Base-by-base conservation (phyloP, 352 stramenopile species). In the Phytophthora ramorum region DNA sequence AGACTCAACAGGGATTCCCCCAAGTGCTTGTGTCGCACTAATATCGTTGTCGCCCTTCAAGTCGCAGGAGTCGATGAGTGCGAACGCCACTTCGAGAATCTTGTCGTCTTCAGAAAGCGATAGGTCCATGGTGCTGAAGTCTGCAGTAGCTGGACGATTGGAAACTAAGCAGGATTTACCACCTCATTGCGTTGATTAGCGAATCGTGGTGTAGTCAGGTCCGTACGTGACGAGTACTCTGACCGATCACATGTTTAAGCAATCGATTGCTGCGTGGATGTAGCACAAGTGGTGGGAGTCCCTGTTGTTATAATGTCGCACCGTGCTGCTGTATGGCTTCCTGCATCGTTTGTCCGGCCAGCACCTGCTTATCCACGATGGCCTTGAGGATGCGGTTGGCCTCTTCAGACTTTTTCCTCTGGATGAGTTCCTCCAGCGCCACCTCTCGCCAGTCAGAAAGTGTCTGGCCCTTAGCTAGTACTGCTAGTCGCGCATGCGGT, bases 371-470 rank as follows among this genome's bases (percentile, higher is more conserved):
- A 34, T 44, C 19, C 20, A 68, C 17, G 16, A 52, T 61, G 1
- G 17, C 13, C 32, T 58, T 57, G 22, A 68, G 50, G 8, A 55
- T 17, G 7, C 51, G 41, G 24, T 68, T 68, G 51, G 34, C 22
- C 16, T 63, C 60, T 48, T 68, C 60, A 1, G 50, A 48, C 22
- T 68, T 68, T 24, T 57, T 51, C 43, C 60, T 51, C 12, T 68
- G 51, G 9, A 52, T 30, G 10, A 57, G 63, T 44, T 62, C 60
- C 3, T 47, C 20, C 35, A 63, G 9, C 20, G 60, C 60, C 9
- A 47, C 19, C 22, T 59, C 48, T 35, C 22, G 37, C 58, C 58
- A 66, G 7, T 60, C 37, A 10, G 37, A n/a, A n/a, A 14, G 5
- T 7, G 12, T 40, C 16, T 17, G 34, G 17, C 5, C 34, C 34